A percentile compares a stretch with the other conserved stretches of the same genome.
Conservation (phyloP, 192 early-diverging fungal genomes). For the Backusella sp. region DNA sequence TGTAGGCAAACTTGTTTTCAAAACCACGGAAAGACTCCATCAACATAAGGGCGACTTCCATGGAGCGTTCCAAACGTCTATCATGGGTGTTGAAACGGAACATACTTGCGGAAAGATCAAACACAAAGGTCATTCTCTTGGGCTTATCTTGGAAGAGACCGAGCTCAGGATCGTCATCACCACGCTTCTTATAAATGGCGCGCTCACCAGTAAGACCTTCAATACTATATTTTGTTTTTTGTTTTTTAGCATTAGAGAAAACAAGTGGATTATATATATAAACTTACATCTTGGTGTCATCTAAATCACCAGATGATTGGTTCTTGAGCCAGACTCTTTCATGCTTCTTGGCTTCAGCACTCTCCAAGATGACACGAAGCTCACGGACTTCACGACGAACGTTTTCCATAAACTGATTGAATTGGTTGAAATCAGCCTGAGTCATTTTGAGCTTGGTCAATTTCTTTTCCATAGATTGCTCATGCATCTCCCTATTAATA, state of each 20-base stretch:
- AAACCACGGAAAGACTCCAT: conserved; percentile 75
- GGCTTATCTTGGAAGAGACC: conserved; percentile 70
- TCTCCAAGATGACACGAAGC: conserved; percentile 73
- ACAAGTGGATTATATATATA: background rate
- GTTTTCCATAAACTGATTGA: conserved; percentile 52
- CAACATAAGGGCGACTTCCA: conserved; percentile 64
- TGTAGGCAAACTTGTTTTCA: conserved; percentile 79
- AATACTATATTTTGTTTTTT: conserved; percentile 28
- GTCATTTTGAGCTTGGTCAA: conserved; percentile 71
- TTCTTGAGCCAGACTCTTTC: conserved; percentile 83
- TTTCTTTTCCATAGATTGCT: conserved; percentile 68
- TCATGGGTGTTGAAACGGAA: conserved; percentile 65
- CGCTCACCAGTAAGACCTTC: conserved; percentile 76
- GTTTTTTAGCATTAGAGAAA: conserved; percentile 1
- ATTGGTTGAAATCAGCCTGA: conserved; percentile 53
- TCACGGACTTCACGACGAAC: conserved; percentile 71
- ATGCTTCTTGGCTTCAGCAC: conserved; percentile 76
- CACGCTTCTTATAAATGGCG: conserved; percentile 77
- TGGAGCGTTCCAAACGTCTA: conserved; percentile 56
- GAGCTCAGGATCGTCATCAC: conserved; percentile 71
- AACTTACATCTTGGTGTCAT: conserved; percentile 71
- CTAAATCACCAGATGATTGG: conserved; percentile 76
- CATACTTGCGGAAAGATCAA: conserved; percentile 77
- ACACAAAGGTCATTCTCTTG: conserved; percentile 75
- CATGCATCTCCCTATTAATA: conserved; percentile 60